Percentiles rank a stretch among this genome's conserved stretches.
Evolutionary conservation across 495 filamentous ascomycete genomes (phyloP).

Genomic region (Articulospora tetracladia): DNA sequence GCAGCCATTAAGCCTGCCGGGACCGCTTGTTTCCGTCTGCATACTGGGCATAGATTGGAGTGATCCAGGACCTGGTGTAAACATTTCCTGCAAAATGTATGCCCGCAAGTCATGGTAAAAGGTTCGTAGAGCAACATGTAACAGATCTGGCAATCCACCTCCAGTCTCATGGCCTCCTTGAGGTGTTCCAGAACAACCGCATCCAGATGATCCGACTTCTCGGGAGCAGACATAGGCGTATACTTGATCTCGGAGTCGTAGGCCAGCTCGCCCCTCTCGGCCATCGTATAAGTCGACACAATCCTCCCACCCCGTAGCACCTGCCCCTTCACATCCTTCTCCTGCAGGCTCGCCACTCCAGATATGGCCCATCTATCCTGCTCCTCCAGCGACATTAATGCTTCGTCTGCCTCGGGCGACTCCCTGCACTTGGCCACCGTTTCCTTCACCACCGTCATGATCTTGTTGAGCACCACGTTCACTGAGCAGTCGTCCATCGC

Average conservation of each 20-base stretch:
- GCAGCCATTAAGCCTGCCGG: constrained; percentile 47
- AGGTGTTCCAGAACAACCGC: constrained; percentile 47
- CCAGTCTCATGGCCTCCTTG: constrained; percentile 55
- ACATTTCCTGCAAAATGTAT: constrained; percentile 84
- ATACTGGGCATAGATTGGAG: constrained; percentile 73
- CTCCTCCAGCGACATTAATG: constrained; percentile 36
- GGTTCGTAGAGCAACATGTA: constrained; percentile 76
- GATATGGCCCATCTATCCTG: constrained; percentile 39
- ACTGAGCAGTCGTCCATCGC: constrained; percentile 68
- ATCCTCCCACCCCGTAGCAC: constrained; percentile 51
- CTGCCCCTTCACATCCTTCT: constrained; percentile 28
- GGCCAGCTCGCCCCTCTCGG: constrained; percentile 47
- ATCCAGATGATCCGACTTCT: constrained; percentile 44
- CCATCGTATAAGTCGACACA: constrained; percentile 54
- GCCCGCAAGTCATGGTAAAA: constrained; percentile 79
- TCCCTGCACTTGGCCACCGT: constrained; percentile 36
- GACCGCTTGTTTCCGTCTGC: constrained; percentile 63
- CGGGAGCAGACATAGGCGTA: constrained; percentile 30
- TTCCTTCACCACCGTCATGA: constrained; percentile 50
- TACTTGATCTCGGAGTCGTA: constrained; percentile 47
- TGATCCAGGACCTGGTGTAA: constrained; percentile 70
- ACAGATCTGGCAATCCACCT: constrained; percentile 87
- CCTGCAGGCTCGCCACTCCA: constrained; percentile 33
- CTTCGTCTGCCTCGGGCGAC: constrained; percentile 19
- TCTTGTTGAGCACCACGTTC: constrained; percentile 70